Evolutionary conservation across 352 stramenopile genomes (phyloP).

Genomic region (Blastocystis hominis): DNA sequence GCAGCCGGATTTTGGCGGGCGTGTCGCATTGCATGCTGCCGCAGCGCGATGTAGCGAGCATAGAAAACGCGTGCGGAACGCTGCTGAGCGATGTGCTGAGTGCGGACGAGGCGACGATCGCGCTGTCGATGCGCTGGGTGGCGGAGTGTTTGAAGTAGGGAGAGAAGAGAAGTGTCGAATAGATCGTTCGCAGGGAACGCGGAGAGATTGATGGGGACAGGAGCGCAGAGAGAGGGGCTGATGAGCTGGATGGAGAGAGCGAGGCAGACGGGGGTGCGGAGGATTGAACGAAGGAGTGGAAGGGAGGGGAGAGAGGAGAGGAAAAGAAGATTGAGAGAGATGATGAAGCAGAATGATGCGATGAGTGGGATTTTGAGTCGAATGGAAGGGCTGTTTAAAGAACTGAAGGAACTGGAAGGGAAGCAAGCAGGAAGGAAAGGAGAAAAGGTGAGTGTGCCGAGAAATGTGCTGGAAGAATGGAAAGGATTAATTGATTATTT

Average conservation of each 20-base stretch:
- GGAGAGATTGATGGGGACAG: neutral
- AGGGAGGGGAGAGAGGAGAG: neutral
- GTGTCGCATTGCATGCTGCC: neutral
- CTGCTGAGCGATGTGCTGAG: neutral
- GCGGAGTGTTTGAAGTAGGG: constrained; percentile 10
- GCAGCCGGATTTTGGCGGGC: neutral
- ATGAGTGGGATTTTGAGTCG: neutral
- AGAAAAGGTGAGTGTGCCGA: neutral
- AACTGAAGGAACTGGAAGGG: neutral
- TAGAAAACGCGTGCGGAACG: neutral
- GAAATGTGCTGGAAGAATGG: neutral
- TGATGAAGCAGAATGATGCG: neutral
- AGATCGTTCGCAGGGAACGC: neutral
- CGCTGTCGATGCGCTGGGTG: neutral
- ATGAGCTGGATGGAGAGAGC: neutral
- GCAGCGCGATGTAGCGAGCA: neutral
- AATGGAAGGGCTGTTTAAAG: neutral
- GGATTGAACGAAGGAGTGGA: neutral
- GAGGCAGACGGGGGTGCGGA: neutral
- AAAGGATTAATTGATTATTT: constrained; percentile 9
- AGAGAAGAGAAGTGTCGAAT: neutral
- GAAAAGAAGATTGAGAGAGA: neutral
- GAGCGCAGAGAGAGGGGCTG: neutral
- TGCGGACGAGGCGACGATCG: neutral
- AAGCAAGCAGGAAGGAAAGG: neutral